Percentiles rank a stretch among this genome's conserved stretches.
phyloP scores from a whole-genome alignment of 305 asterid genomes.

The Fraxinus platypoda region DNA sequence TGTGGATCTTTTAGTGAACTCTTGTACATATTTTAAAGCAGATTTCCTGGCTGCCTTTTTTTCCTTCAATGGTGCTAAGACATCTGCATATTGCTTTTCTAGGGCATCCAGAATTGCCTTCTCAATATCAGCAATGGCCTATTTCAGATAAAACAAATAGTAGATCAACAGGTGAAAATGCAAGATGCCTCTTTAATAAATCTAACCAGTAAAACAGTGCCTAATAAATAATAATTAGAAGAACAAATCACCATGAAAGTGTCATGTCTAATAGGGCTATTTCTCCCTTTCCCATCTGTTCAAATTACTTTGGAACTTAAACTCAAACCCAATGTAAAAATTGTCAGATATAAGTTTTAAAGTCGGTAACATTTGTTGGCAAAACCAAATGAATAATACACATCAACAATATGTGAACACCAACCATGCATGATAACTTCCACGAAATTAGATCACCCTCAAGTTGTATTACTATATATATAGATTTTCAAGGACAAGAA shows the following conservation, averaged over 20 bases:
- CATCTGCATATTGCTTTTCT: slow-evolving; percentile 59
- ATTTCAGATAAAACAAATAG: not conserved
- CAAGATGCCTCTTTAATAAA: not conserved
- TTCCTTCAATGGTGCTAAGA: slow-evolving; percentile 46
- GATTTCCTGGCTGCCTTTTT: slow-evolving; percentile 44
- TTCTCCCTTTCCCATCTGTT: not conserved
- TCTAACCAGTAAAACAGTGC: not conserved
- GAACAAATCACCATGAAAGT: not conserved
- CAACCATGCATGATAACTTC: not conserved
- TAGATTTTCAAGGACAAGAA: not conserved
- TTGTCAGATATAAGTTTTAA: not conserved
- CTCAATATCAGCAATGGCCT: slow-evolving; percentile 61
- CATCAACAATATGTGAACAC: not conserved
- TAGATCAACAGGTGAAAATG: not conserved
- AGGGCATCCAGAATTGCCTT: slow-evolving; percentile 51
- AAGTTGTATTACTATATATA: not conserved
- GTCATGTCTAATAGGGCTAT: not conserved
- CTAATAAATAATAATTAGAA: not conserved
- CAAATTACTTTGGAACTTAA: not conserved
- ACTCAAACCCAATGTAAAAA: not conserved
- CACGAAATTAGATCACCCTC: not conserved
- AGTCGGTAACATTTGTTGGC: not conserved
- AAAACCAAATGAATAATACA: not conserved
- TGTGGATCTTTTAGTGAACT: slow-evolving; percentile 45
- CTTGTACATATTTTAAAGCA: slow-evolving; percentile 51